phyloP scores from a whole-genome alignment of 1,139 yeast species.

The Taphrina deformans region DNA sequence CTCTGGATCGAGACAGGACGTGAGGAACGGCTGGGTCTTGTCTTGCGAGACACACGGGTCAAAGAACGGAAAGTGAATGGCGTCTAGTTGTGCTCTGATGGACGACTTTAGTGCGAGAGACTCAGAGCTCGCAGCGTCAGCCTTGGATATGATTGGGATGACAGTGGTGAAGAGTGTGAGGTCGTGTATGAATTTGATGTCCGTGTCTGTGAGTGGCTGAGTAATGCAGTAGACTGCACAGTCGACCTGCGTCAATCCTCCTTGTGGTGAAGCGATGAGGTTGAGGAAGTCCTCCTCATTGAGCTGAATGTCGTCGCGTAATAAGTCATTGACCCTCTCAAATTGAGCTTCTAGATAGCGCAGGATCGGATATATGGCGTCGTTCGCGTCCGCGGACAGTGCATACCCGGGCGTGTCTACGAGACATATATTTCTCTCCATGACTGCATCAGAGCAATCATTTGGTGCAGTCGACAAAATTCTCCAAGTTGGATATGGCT shows the following conservation, averaged over 20 bases:
- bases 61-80: constrained; percentile 5
- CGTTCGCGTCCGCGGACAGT: constrained; percentile 13
- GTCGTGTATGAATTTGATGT: constrained; percentile 4
- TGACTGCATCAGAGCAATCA: background rate
- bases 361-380: constrained; percentile 18
- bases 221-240: constrained; percentile 19
- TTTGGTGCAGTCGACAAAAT: background rate
- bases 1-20: constrained; percentile 26
- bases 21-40: background rate
- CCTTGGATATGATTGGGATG: constrained; percentile 18
- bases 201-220: background rate
- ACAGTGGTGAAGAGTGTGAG: constrained; percentile 18
- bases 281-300: constrained; percentile 14
- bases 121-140: background rate
- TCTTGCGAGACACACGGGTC: background rate
- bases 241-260: constrained; percentile 25
- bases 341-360: constrained; percentile 20
- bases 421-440: constrained; percentile 20
- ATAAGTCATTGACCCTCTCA: constrained; percentile 1
- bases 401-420: constrained; percentile 27
- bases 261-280: constrained; percentile 26
- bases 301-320: constrained; percentile 1
- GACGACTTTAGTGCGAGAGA: background rate
- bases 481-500: constrained; percentile 28
- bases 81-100: background rate